These are phyloP conservation scores for Tagetes erecta DNA, from an alignment of 129 eudicot genomes.

Conservation along the genomic window DNA sequence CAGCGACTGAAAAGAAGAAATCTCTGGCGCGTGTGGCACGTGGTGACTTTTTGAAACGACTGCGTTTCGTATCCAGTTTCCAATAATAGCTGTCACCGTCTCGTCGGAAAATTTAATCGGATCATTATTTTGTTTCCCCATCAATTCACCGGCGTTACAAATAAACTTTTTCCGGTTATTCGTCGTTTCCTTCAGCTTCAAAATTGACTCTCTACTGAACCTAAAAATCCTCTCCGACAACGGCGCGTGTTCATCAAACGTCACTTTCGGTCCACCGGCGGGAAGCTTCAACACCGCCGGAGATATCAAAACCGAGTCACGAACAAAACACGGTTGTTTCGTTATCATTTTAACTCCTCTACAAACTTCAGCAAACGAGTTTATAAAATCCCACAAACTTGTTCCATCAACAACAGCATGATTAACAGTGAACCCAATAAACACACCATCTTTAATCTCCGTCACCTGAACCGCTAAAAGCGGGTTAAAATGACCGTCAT, in stretches of 20 bases:
- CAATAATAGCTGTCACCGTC: conserved; percentile 40
- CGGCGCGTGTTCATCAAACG: conserved; percentile 59
- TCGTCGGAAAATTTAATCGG: conserved; percentile 34
- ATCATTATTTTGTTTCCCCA: conserved; percentile 71
- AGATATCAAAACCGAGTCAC: conserved; percentile 60
- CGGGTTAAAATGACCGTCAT: conserved; percentile 70
- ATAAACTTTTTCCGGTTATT: conserved; percentile 37
- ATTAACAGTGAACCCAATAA: conserved; percentile 70
- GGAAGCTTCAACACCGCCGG: conserved; percentile 59
- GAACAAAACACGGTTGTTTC: conserved; percentile 46
- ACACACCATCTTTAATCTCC: conserved; percentile 66
- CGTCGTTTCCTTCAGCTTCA: conserved; percentile 50
- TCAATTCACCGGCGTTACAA: conserved; percentile 50
- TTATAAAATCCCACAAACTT: conserved; percentile 78
- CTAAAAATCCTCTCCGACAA: conserved; percentile 67
- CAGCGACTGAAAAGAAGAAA: conserved; percentile 82
- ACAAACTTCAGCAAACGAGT: conserved; percentile 63
- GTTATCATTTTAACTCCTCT: conserved; percentile 44
- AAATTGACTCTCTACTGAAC: conserved; percentile 61
- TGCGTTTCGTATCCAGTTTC: conserved; percentile 48
- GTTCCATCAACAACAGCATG: conserved; percentile 90
- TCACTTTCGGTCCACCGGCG: conserved; percentile 56
- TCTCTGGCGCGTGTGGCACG: conserved; percentile 37
- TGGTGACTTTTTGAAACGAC: conserved; percentile 20
- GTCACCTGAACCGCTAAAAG: conserved; percentile 72